Conservation (phyloP, 345 rosid species). For the Hypericum perforatum region DNA sequence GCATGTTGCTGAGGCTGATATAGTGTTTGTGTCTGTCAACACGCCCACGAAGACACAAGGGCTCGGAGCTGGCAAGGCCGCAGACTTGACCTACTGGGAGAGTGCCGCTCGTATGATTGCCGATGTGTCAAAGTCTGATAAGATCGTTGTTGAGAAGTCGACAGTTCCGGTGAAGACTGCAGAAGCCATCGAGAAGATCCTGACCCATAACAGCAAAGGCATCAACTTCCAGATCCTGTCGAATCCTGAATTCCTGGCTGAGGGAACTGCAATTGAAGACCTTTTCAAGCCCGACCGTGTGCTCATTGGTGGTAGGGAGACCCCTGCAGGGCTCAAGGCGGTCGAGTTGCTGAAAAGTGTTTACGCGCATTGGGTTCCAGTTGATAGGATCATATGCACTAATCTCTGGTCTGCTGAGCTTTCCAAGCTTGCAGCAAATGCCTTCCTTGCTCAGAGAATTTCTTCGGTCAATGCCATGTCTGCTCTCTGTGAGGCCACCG, state of each 20-base stretch:
- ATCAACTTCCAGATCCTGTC: conserved; percentile 24
- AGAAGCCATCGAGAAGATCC: conserved; percentile 23
- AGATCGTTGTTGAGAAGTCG: conserved; percentile 26
- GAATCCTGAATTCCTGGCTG: conserved; percentile 25
- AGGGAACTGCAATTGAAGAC: conserved; percentile 26
- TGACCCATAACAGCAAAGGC: conserved; percentile 22
- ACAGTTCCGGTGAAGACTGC: conserved; percentile 25
- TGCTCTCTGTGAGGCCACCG: conserved; percentile 20
- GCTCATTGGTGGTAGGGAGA: conserved; percentile 25
- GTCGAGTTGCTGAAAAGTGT: conserved; percentile 18
- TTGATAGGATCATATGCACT: conserved; percentile 20
- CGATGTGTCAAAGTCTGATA: conserved; percentile 23
- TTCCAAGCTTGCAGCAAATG: conserved; percentile 24
- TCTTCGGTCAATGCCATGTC: conserved; percentile 22
- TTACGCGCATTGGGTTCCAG: conserved; percentile 26
- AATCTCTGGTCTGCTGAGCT: conserved; percentile 27
- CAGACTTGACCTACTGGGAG: conserved; percentile 26
- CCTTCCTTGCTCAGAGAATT: conserved; percentile 22
- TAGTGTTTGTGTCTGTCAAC: conserved; percentile 23
- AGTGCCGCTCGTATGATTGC: conserved; percentile 26
- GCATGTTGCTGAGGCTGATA: conserved; percentile 20
- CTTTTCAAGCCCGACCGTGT: conserved; percentile 22
- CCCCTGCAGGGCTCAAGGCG: conserved; percentile 18
- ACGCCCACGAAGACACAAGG: conserved; percentile 27
- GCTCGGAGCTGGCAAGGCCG: conserved; percentile 26